Evolutionary conservation across 139 green algal genomes (phyloP), one percentile per base, ranked within the genome.

Genomic region (Micractinium conductrix): DNA sequence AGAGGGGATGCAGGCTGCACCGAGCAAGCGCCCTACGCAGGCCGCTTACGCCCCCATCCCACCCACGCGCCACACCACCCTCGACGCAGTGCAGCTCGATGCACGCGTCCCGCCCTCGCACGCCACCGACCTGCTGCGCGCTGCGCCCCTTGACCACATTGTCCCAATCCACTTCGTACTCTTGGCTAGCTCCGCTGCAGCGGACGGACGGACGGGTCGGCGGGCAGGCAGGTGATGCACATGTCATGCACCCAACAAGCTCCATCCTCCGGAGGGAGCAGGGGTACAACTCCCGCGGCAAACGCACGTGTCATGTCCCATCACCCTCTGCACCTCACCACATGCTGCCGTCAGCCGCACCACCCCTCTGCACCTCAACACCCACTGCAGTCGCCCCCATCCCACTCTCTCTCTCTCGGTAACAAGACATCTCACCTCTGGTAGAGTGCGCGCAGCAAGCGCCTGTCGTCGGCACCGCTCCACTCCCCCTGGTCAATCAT

Each of bases 401-500:
- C 4, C 24, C 17, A 63, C 24, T 24, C n/a, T n/a, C n/a, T n/a
- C n/a, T n/a, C n/a, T n/a, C n/a, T n/a, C n/a, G n/a, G n/a, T n/a
- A n/a, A n/a, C n/a, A n/a, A n/a, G 28, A n/a, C 16, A 78, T 9
- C 58, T 12, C 60, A 83, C 78, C 62, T 83, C 9, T 45, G 73
- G 33, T 87, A 75, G 72, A 96, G 70, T 2, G 84, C 79, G 0
- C 75, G 68, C 80, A 96, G 82, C 87, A 96, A 78, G 37, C 86
- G 81, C 33, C 79, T 83, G 90, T 96, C 93, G 63, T 96, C 93
- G 0, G 90, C 91, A 0, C 44, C 43, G n/a, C 90, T 92, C 93
- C 93, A 96, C 43, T 93, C 87, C 4, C 93, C 93, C 2, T 82
- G 76, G 38, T 74, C 84, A 17, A 95, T 86, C 93, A 95, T 95